Percentiles rank a stretch among this genome's conserved stretches.
These are phyloP conservation scores for Euptelea pleiosperma DNA, from an alignment of 164 flowering plant species.

Conservation along the genomic window DNA sequence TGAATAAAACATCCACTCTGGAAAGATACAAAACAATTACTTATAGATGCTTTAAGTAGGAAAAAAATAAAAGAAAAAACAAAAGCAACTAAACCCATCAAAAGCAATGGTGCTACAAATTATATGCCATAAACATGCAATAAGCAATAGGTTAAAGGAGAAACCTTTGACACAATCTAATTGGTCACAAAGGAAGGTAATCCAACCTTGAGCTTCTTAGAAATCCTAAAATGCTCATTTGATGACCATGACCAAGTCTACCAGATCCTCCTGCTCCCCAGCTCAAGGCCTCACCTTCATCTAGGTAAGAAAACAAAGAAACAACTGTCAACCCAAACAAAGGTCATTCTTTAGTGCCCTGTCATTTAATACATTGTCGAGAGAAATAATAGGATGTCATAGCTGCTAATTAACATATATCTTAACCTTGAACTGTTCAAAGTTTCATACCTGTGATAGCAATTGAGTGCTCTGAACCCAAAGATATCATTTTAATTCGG, in stretches of 20 bases:
- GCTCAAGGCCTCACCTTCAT: slow-evolving; percentile 71
- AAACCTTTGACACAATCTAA: too few species aligned
- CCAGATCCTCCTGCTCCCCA: slow-evolving; percentile 96
- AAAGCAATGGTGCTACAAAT: too few species aligned
- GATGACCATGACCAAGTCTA: slow-evolving; percentile 88
- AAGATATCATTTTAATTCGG: slow-evolving; percentile 48
- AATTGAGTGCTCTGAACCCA: slow-evolving; percentile 88
- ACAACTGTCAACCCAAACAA: background rate
- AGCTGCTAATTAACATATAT: too few species aligned
- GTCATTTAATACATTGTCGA: background rate
- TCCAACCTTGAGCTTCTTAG: slow-evolving; percentile 61
- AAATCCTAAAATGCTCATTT: slow-evolving; percentile 61
- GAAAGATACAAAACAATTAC: too few species aligned
- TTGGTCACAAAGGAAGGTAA: too few species aligned
- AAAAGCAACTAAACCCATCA: too few species aligned
- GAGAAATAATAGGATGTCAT: background rate
- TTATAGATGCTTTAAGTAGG: background rate
- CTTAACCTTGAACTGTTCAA: background rate
- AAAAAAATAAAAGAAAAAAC: too few species aligned
- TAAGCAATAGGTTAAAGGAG: too few species aligned
- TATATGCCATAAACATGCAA: too few species aligned
- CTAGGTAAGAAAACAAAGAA: slow-evolving; percentile 27
- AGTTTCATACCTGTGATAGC: slow-evolving; percentile 70
- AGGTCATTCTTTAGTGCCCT: background rate
- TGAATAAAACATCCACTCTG: too few species aligned